Conservation (phyloP, 163 green algal species). For the Chloromonas sp. region DNA sequence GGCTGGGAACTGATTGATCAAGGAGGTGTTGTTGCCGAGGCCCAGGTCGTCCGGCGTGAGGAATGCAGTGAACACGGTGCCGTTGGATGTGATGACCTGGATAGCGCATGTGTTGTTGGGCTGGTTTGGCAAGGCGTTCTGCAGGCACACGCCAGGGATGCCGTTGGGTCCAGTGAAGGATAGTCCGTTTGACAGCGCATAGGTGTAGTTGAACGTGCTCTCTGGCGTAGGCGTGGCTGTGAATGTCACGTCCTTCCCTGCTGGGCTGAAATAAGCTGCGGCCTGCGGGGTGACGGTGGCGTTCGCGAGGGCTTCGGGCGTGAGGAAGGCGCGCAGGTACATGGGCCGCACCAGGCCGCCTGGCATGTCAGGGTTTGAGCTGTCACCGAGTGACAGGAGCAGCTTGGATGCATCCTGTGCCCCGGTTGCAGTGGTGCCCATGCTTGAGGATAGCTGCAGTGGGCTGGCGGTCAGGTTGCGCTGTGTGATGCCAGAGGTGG, state of each 20-base stretch:
- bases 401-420: neutral
- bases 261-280: neutral
- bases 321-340: neutral
- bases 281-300: too few species aligned
- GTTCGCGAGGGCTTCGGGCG: neutral
- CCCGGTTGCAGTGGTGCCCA: neutral
- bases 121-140: neutral
- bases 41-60: neutral
- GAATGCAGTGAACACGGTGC: neutral
- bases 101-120: neutral
- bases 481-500: neutral
- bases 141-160: neutral
- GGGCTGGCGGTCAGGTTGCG: neutral
- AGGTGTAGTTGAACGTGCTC: conserved; percentile 4
- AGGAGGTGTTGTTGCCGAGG: neutral
- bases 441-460: neutral
- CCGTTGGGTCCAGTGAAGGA: neutral
- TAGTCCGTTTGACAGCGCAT: neutral
- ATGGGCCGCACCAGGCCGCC: neutral
- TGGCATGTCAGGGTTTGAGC: neutral
- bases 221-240: neutral
- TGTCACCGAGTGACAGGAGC: neutral
- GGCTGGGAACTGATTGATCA: neutral
- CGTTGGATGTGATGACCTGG: neutral
- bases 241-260: neutral